These are phyloP conservation scores for Rutstroemia sp. DNA, from an alignment of 2,329 filamentous ascomycete species.

Conservation along the genomic window DNA sequence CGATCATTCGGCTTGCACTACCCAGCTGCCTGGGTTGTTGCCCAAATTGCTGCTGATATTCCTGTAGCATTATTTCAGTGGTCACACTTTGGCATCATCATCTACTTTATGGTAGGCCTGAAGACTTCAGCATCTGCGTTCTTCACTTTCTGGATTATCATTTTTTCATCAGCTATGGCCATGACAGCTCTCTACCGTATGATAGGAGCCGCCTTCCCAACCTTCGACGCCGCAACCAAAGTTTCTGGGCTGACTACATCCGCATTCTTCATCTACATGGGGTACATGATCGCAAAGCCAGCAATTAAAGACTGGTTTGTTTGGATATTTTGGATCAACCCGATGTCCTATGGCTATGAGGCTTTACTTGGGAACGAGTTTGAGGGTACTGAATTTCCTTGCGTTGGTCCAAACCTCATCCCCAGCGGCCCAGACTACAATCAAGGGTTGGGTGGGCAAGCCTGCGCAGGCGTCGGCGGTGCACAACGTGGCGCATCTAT, in stretches of 20 bases:
- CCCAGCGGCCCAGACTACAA: slow-evolving; percentile 43
- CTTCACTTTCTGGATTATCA: slow-evolving; percentile 52
- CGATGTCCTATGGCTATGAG: slow-evolving; percentile 63
- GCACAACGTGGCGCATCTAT: slow-evolving; percentile 40
- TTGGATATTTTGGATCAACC: slow-evolving; percentile 60
- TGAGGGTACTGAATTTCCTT: slow-evolving; percentile 46
- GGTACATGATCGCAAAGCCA: slow-evolving; percentile 55
- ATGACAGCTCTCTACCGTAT: slow-evolving; percentile 39
- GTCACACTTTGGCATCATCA: slow-evolving; percentile 46
- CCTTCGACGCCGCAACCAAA: slow-evolving; percentile 53
- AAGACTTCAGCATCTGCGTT: slow-evolving; percentile 44
- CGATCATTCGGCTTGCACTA: slow-evolving; percentile 50
- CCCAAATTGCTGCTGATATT: slow-evolving; percentile 46
- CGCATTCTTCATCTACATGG: slow-evolving; percentile 53
- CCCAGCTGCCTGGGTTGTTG: slow-evolving; percentile 50
- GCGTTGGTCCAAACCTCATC: slow-evolving; percentile 42
- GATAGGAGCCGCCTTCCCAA: slow-evolving; percentile 53
- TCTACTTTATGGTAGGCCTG: slow-evolving; percentile 59
- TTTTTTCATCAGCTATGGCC: slow-evolving; percentile 39
- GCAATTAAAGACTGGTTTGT: slow-evolving; percentile 56
- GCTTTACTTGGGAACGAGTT: slow-evolving; percentile 66
- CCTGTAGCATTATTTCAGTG: slow-evolving; percentile 52
- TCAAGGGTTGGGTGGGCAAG: slow-evolving; percentile 34
- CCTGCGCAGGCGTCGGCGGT: slow-evolving; percentile 53
- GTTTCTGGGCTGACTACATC: slow-evolving; percentile 42